Base-by-base conservation (phyloP, 176 grass and related monocot species). In the Saccharum spontaneum region DNA sequence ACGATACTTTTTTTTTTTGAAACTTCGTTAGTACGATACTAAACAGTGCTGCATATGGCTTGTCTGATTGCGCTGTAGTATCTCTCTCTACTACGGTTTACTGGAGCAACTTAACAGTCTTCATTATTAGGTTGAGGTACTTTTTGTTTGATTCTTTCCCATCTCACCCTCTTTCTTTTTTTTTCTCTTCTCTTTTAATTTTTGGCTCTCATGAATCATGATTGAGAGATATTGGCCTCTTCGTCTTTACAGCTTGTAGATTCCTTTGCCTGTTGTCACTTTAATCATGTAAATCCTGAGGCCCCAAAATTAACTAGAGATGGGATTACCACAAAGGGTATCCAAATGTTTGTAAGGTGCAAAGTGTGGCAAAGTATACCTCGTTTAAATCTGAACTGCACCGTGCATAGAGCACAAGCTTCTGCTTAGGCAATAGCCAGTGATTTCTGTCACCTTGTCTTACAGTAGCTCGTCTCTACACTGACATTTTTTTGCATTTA, bases 211-310 rank as follows among this genome's bases (percentile, higher is more conserved):
- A 63, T 64, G 78, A 60, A 71, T 76, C 77, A 67, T 85, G 86
- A 80, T 80, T 87, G 76, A 54, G 61, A 76, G 68, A 80, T 44
- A 87, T 85, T 71, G 69, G 82, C 79, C 49, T 72, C 66, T 64
- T 88, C 18, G 54, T 81, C 86, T 91, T 87, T 88, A 82, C 86
- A 87, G 86, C 82, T 65, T 46, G 75, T 77, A 88, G 78, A 91
- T 91, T 82, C 86, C 76, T 88, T 72, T 28, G 67, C 63, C 62
- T 63, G 40, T 66, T 82, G 46, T 16, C 66, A 73, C 78, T 88
- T 91, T 82, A 76, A 90, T 87, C 77, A 90, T 90, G 78, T 30
- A 83, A 79, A 75, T 79, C 45, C 67, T 24, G 75, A 90, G 75
- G 67, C 22, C 79, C 88, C 59, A 46, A 73, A 66, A 59, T 67